Evolutionary conservation across 148 eudicot genomes (phyloP).

Genomic region (Hydrangea macrophylla): DNA sequence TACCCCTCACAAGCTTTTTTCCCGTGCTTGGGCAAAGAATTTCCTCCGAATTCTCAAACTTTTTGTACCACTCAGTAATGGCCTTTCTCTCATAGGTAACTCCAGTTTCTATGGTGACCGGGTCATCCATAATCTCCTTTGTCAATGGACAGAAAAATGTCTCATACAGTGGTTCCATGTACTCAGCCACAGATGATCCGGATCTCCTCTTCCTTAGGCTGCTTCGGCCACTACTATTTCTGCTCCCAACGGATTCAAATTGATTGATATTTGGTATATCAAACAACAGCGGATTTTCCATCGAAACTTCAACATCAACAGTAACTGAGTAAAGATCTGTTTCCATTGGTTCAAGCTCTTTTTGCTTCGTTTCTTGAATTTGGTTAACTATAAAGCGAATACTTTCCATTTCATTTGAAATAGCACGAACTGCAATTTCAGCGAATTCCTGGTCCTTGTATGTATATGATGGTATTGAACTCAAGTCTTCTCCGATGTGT

Average conservation of each 20-base stretch:
- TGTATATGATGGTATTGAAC: slow-evolving; percentile 41
- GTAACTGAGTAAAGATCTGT: slow-evolving; percentile 52
- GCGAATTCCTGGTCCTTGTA: slow-evolving; percentile 39
- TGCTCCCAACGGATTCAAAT: slow-evolving; percentile 38
- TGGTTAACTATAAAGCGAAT: slow-evolving; percentile 30
- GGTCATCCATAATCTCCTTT: slow-evolving; percentile 69
- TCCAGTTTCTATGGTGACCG: slow-evolving; percentile 76
- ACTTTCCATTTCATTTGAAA: slow-evolving; percentile 61
- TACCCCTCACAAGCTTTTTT: slow-evolving; percentile 39
- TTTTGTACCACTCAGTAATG: slow-evolving; percentile 49
- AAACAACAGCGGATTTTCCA: slow-evolving; percentile 31
- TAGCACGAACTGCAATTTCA: slow-evolving; percentile 40
- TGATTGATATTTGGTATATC: slow-evolving; percentile 22
- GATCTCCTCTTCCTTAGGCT: slow-evolving; percentile 20
- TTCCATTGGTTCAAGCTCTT: slow-evolving; percentile 25
- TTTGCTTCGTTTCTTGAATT: slow-evolving; percentile 15
- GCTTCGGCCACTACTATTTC: slow-evolving; percentile 23
- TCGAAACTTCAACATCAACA: slow-evolving; percentile 32
- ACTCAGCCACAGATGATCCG: slow-evolving; percentile 40
- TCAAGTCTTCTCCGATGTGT: slow-evolving; percentile 54
- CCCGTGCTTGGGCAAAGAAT: slow-evolving; percentile 54
- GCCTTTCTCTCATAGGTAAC: slow-evolving; percentile 63
- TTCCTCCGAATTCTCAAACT: slow-evolving; percentile 32
- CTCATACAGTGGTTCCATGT: slow-evolving; percentile 61
- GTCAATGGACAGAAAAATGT: slow-evolving; percentile 76